A percentile compares a stretch with the other conserved stretches of the same genome.
Evolutionary conservation across 1,284 basidiomycete genomes (phyloP).

Genomic region (Melanopsichium pennsylvanicum): DNA sequence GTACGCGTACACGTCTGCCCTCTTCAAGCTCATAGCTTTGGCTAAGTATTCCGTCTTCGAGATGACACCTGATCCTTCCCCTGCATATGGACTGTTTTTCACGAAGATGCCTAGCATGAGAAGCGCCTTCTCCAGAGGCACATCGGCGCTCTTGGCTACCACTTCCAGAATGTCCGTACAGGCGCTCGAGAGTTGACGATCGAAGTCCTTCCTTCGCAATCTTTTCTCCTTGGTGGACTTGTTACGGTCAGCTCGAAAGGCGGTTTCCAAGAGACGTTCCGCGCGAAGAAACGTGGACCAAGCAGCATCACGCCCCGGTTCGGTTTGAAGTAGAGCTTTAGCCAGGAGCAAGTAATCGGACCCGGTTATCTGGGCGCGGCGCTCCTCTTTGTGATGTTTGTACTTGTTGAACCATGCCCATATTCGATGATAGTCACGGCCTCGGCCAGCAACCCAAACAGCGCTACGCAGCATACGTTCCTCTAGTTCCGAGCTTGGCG

Average conservation of each 20-base stretch:
- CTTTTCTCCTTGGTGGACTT: background rate
- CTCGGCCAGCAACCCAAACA: constrained; percentile 16
- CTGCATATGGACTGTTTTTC: background rate
- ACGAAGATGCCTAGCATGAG: constrained; percentile 17
- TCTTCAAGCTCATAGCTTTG: background rate
- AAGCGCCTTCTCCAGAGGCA: constrained; percentile 1
- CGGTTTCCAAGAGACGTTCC: background rate
- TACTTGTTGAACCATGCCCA: constrained; percentile 12
- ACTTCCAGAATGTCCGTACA: constrained; percentile 18
- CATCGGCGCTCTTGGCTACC: constrained; percentile 11
- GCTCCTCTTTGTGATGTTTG: constrained; percentile 5
- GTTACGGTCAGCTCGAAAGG: background rate
- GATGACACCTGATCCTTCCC: background rate
- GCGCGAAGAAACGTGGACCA: constrained; percentile 10
- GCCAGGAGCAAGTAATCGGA: constrained; percentile 22
- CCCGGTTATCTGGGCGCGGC: background rate
- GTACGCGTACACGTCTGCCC: constrained; percentile 15
- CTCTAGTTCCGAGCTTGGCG: background rate
- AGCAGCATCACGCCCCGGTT: constrained; percentile 16
- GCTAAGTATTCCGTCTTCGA: background rate
- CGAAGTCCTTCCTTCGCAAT: background rate
- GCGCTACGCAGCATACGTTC: constrained; percentile 16
- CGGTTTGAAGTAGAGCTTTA: constrained; percentile 17
- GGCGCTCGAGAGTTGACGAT: background rate
- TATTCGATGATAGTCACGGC: constrained; percentile 3